Evolutionary conservation across 2,329 filamentous ascomycete genomes (phyloP), one percentile per base, ranked within the genome.

Genomic region (Saccharata proteae): DNA sequence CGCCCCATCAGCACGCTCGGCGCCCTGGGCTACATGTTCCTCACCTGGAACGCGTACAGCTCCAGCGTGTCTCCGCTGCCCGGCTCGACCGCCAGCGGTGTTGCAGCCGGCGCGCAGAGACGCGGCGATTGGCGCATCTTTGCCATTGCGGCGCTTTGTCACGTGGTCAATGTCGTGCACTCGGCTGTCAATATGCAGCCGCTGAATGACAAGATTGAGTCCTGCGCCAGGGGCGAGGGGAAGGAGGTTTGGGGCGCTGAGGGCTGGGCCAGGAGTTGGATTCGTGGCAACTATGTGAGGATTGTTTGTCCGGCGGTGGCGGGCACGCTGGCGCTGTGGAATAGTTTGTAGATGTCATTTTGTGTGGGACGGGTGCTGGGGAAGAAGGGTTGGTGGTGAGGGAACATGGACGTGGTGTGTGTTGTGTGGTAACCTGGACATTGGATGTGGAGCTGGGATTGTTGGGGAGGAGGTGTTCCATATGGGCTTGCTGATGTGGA

Each of bases 131-230:
- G 62, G 63, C 53, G 51, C 26, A 17, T 59, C 4, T 65, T 61
- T 28, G 59, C 60, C 3, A 36, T 62, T 9, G 48, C 57, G 4
- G 59, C 64, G 6, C 26, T 53, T 4, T 59, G 61, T 45, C 64
- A 67, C 35, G 39, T 67, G 16, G 49, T 57, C 16, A 64, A 58
- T 1, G 58, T 67, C 23, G 38, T 67, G n/a, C 63, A 67, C 37
- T 62, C 59, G 9, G 63, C 63, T 2, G 32, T 61, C 12, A 67
- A 67, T 36, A 64, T 67, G 62, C 62, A 67, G 54, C 63, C 63
- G 15, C 40, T 67, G 40, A 67, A 68, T 34, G 55, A 58, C 35
- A 59, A 61, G 45, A 37, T 67, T n/a, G 59, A 62, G 35, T n/a
- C n/a, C n/a, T n/a, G n/a, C n/a, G 57, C 51, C 11, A 44, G 66